Base-by-base conservation (phyloP, 768 basidiomycete genomes). In the Russula sp. region DNA sequence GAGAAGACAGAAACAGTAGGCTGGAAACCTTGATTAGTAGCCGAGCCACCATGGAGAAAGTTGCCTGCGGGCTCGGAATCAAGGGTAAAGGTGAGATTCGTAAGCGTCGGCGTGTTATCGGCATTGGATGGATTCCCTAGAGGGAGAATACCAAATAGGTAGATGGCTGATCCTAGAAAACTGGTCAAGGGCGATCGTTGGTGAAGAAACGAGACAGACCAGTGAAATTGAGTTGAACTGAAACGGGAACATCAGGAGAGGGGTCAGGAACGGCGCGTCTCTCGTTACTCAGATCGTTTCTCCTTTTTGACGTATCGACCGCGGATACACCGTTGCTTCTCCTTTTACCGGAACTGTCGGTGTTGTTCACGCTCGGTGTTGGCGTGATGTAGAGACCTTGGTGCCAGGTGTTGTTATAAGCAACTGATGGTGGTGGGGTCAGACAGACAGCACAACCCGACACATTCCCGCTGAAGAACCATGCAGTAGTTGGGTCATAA, bases 121-220 rank as follows among this genome's bases (percentile, higher is more conserved):
- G 26, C 26, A 50, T 28, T 16, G 26, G 2, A 16, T 28, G 10
- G 49, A 7, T 26, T 26, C 13, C 7, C 14, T 18, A 28, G 7
- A 28, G 78, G 78, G 36, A 77, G 71, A 44, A 81, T 69, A 44
- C 76, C 78, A 69, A 73, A 84, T 28, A 84, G 68, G 64, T 79
- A 83, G 26, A 84, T 71, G 9, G 80, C 80, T 28, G 79, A 76
- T 13, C 83, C 83, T 84, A 68, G 4, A 50, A 52, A 66, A 61
- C n/a, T 18, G 8, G 42, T 59, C 10, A 62, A n/a, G 16, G 3
- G 38, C 28, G 5, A 18, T 50, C 24, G 24, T 1, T 14, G 26
- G 16, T 4, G 7, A 28, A 8, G 26, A 28, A 26, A 26, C 0
- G 16, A 18, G 49, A 50, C 49, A 7, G 49, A 50, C 26, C 24